Conservation (phyloP, 2,329 filamentous ascomycete species). For the Pseudocercospora macadamiae region DNA sequence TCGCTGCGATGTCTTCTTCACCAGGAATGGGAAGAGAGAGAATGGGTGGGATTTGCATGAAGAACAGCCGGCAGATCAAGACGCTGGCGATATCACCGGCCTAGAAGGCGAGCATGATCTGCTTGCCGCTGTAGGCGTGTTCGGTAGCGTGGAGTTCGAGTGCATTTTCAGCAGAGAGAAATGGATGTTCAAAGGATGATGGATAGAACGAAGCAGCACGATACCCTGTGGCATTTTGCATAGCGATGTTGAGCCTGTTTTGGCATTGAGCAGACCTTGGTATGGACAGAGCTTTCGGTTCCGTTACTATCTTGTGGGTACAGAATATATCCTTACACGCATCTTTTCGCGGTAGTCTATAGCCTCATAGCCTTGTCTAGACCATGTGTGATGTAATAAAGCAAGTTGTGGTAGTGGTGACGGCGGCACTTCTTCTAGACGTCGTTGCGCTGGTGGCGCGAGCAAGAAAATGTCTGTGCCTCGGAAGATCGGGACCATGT, state of each 20-base stretch:
- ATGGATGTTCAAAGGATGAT: constrained; percentile 34
- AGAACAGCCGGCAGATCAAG: constrained; percentile 66
- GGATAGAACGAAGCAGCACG: not conserved
- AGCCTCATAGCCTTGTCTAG: not conserved
- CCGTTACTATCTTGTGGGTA: too few species aligned
- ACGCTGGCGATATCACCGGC: constrained; percentile 64
- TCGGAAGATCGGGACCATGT: too few species aligned
- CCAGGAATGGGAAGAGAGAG: constrained; percentile 62
- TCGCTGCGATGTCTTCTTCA: constrained; percentile 69
- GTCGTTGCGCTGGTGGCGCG: too few species aligned
- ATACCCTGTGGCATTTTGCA: not conserved
- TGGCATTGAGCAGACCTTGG: too few species aligned
- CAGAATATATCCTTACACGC: too few species aligned
- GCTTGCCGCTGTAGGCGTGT: constrained; percentile 71
- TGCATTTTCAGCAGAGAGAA: constrained; percentile 46
- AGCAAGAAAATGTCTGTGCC: too few species aligned
- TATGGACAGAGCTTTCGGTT: too few species aligned
- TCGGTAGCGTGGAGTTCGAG: constrained; percentile 69
- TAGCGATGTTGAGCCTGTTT: not conserved
- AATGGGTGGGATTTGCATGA: constrained; percentile 75
- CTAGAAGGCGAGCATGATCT: constrained; percentile 68
- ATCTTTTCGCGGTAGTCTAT: too few species aligned
- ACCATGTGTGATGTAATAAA: too few species aligned
- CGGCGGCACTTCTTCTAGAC: too few species aligned
- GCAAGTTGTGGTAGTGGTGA: too few species aligned